A percentile compares a stretch with the other conserved stretches of the same genome.
Evolutionary conservation across 2,329 filamentous ascomycete genomes (phyloP).

Genomic region (Geosmithia morbida): DNA sequence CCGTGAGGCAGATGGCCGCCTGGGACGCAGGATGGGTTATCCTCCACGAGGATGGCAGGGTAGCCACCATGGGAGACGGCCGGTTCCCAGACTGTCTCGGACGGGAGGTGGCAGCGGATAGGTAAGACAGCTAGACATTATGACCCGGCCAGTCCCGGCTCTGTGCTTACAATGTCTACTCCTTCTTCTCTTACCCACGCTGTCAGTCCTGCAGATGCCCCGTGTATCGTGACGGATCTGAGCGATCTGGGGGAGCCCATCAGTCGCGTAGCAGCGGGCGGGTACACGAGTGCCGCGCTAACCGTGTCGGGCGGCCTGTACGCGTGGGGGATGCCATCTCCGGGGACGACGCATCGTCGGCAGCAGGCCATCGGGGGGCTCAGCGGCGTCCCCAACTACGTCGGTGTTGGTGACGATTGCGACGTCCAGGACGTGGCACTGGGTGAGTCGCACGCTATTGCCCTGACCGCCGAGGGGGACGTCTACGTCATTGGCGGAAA

Average conservation of each 20-base stretch:
- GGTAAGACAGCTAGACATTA: too few species aligned
- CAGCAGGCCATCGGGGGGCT: slow-evolving; percentile 16
- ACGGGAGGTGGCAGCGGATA: slow-evolving; percentile 24
- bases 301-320: slow-evolving; percentile 45
- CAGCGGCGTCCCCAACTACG: slow-evolving; percentile 21
- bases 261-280: slow-evolving; percentile 36
- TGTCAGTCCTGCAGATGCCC: slow-evolving; percentile 29
- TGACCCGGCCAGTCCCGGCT: too few species aligned
- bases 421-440: slow-evolving; percentile 44
- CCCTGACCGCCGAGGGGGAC: slow-evolving; percentile 30
- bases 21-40: slow-evolving; percentile 35
- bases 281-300: slow-evolving; percentile 42
- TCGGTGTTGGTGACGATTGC: slow-evolving; percentile 23
- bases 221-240: slow-evolving; percentile 32
- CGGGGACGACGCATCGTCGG: slow-evolving; percentile 11
- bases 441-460: slow-evolving; percentile 44
- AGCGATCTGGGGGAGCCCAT: slow-evolving; percentile 35
- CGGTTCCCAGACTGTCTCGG: slow-evolving; percentile 43
- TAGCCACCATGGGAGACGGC: slow-evolving; percentile 42
- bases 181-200: too few species aligned
- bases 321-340: slow-evolving; percentile 35
- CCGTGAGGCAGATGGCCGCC: slow-evolving; percentile 24
- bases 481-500: slow-evolving; percentile 44
- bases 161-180: too few species aligned
- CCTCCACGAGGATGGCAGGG: slow-evolving; percentile 25